Conservation (phyloP, 805 yeast genomes). For the Clavispora phyllophila region DNA sequence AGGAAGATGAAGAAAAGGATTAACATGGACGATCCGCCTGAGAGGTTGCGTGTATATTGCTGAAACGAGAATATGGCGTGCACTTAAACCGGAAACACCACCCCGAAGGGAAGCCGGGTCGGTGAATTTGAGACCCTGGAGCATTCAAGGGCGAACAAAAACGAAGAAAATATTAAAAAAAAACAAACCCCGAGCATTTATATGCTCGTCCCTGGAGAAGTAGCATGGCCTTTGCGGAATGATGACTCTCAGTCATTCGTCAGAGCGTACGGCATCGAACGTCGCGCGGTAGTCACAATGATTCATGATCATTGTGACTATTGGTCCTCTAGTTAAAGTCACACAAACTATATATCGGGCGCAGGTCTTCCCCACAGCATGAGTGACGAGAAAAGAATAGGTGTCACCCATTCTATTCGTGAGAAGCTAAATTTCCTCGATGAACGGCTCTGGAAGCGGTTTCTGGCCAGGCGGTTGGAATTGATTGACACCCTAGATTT, state of each 20-base stretch:
- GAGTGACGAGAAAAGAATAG: conserved; percentile 34
- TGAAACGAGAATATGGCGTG: too few relatives aligned
- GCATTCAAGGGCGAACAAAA: too few relatives aligned
- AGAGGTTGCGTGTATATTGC: too few relatives aligned
- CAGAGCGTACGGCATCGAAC: conserved; percentile 1
- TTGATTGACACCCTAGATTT: conserved; percentile 71
- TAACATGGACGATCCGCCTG: too few relatives aligned
- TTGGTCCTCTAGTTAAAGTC: conserved; percentile 4
- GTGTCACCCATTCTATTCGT: conserved; percentile 56
- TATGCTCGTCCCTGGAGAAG: neutral
- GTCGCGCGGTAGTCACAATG: conserved; percentile 8
- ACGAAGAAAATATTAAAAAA: too few relatives aligned
- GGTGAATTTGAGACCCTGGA: too few relatives aligned
- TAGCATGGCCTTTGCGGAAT: neutral
- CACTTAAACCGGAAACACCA: too few relatives aligned
- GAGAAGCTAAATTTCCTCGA: conserved; percentile 68
- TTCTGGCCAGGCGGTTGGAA: conserved; percentile 85
- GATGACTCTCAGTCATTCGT: conserved; percentile 10
- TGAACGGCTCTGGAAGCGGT: conserved; percentile 81
- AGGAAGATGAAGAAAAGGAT: too few relatives aligned
- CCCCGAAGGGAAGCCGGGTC: too few relatives aligned
- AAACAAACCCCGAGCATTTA: too few relatives aligned
- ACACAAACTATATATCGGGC: neutral
- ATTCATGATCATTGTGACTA: conserved; percentile 15
- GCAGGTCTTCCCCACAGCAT: conserved; percentile 2